phyloP scores from a whole-genome alignment of 352 stramenopile species.

The Globisporangium viniferum region DNA sequence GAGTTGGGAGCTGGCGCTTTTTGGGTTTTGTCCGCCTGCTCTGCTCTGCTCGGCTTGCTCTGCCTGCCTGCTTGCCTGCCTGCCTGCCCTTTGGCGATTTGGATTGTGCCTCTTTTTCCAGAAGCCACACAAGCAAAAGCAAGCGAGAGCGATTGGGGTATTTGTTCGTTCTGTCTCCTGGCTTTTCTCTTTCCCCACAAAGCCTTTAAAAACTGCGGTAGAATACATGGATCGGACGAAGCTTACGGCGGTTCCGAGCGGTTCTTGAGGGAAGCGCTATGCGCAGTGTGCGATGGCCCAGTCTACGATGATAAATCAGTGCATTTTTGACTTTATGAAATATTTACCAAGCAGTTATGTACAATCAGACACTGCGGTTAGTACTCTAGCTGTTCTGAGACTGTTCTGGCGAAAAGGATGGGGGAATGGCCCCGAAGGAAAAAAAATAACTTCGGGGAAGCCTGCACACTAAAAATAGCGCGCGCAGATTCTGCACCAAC shows the following conservation, averaged over 20 bases:
- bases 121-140: neutral
- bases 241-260: neutral
- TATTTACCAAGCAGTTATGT: neutral
- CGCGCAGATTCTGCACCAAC: conserved; percentile 19
- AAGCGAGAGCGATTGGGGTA: conserved; percentile 9
- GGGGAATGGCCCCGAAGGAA: neutral
- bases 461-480: neutral
- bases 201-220: neutral
- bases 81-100: conserved; percentile 20
- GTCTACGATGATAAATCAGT: neutral
- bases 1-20: neutral
- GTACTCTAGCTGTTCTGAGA: neutral
- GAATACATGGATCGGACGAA: neutral
- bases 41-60: too few species aligned
- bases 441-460: neutral
- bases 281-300: neutral
- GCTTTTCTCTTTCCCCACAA: conserved; percentile 15
- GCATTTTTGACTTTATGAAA: neutral
- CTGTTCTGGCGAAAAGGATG: conserved; percentile 6
- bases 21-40: neutral
- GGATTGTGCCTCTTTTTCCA: conserved; percentile 15
- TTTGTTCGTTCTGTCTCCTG: conserved; percentile 14
- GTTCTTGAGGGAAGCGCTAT: neutral
- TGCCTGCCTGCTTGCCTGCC: neutral
- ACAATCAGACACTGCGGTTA: neutral